Evolutionary conservation across 345 rosid species (phyloP), one percentile per base, ranked within the genome.

Genomic region (Acer yangbiense): DNA sequence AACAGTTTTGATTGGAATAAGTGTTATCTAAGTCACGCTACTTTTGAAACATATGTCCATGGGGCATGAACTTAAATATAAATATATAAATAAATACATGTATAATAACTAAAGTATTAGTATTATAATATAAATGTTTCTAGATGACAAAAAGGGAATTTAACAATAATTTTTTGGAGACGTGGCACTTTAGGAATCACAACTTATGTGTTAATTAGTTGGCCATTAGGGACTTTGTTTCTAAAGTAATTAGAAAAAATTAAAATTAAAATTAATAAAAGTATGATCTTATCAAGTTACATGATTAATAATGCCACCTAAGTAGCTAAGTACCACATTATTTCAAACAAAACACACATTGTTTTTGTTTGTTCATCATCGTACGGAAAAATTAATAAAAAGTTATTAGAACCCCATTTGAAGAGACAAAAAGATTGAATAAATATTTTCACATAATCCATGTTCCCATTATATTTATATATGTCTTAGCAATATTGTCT

Each of bases 11-110:
- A 67, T 76, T 25, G 71, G 79, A 83, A 73, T 63, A 76, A 83
- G 76, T 82, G 80, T 83, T 70, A 68, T 77, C 80, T 70, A 77
- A 87, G 80, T 79, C 73, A 82, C 78, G 76, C 77, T 73, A 82
- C 93, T 86, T 91, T 86, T 70, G 74, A 86, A 87, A 80, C 75
- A 70, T 13, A 72, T 88, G 93, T 86, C 92, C 83, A 90, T 81
- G 89, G 94, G 87, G 91, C 85, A 75, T 89, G 93, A 86, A 91
- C 87, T 82, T 41, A 62, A 79, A 39, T 52, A 14, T 67, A 67
- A 8, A 43, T 7, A 43, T 7, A 43, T 43, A 43, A 43, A 43
- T 43, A 43, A 35, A 35, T 35, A 35, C 39, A 35, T 35, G 39
- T 35, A 35, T 35, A 35, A 4, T 35, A 52, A 29, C 3, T 25